phyloP scores from a whole-genome alignment of 176 grass and related monocot genomes.

The Juncus inflexus region DNA sequence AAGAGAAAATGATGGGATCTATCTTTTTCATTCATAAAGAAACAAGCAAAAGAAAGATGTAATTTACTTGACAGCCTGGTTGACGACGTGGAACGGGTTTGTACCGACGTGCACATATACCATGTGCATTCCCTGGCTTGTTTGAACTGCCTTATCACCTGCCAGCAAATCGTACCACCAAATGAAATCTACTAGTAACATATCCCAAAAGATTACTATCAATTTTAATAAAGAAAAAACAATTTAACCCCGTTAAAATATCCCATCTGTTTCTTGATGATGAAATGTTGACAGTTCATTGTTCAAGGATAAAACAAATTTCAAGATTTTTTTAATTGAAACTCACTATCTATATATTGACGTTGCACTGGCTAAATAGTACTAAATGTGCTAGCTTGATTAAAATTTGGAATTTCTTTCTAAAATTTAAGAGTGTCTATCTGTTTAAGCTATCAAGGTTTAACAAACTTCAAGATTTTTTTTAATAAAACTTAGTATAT shows the following conservation, averaged over 20 bases:
- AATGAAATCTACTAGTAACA: neutral
- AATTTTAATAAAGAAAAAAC: neutral
- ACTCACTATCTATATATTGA: too few relatives aligned
- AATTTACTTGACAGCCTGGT: slow-evolving; percentile 52
- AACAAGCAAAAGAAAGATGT: too few relatives aligned
- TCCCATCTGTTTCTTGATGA: neutral
- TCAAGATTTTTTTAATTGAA: too few relatives aligned
- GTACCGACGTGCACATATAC: slow-evolving; percentile 67
- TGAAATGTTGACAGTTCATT: too few relatives aligned
- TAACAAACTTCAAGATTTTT: neutral
- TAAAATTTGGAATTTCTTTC: too few relatives aligned
- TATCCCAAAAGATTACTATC: neutral
- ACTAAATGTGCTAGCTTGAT: too few relatives aligned
- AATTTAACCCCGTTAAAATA: neutral
- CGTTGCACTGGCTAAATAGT: too few relatives aligned
- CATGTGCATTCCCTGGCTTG: slow-evolving; percentile 31
- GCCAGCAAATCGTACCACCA: neutral
- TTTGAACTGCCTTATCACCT: slow-evolving; percentile 70
- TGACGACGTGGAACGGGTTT: slow-evolving; percentile 62
- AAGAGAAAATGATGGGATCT: neutral
- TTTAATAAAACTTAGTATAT: neutral
- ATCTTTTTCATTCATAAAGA: too few relatives aligned
- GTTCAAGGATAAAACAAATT: neutral
- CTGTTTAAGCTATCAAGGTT: neutral
- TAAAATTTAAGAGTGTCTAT: neutral